phyloP scores from a whole-genome alignment of 2,329 filamentous ascomycete species.

The Fusarium verticillioides region DNA sequence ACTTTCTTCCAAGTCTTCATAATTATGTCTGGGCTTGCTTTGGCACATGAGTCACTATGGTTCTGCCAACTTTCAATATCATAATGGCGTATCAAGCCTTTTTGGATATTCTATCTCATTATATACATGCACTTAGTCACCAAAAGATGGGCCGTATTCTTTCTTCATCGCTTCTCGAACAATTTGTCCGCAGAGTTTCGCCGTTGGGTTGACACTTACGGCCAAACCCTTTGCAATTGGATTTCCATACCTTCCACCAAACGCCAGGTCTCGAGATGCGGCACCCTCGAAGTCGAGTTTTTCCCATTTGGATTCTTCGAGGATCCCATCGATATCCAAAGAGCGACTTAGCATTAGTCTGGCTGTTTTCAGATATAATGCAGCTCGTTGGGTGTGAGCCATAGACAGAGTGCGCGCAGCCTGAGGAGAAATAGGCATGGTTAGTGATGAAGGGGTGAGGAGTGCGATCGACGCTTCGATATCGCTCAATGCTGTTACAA shows the following conservation, averaged over 20 bases:
- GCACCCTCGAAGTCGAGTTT: constrained; percentile 69
- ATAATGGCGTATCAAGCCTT: not conserved
- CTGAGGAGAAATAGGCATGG: constrained; percentile 68
- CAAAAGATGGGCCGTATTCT: constrained; percentile 68
- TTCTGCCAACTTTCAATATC: not conserved
- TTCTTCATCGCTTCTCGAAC: constrained; percentile 76
- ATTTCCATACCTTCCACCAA: constrained; percentile 73
- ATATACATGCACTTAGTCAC: constrained; percentile 43
- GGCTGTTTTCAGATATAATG: constrained; percentile 69
- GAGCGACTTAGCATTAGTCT: constrained; percentile 57
- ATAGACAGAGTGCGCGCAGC: constrained; percentile 74
- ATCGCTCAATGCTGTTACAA: constrained; percentile 60
- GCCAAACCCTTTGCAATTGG: constrained; percentile 72
- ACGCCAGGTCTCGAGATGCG: constrained; percentile 71
- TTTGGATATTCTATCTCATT: constrained; percentile 10
- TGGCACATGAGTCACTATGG: not conserved
- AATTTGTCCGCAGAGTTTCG: constrained; percentile 76
- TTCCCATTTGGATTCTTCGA: constrained; percentile 62
- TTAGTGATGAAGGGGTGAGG: constrained; percentile 63
- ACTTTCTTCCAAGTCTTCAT: constrained; percentile 40
- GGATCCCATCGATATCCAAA: constrained; percentile 52
- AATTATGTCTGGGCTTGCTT: not conserved
- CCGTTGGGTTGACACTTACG: constrained; percentile 73
- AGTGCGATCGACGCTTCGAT: constrained; percentile 68
- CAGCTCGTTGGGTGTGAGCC: constrained; percentile 77